Conservation (phyloP, 2,329 filamentous ascomycete genomes). For the Eutypella sp. region DNA sequence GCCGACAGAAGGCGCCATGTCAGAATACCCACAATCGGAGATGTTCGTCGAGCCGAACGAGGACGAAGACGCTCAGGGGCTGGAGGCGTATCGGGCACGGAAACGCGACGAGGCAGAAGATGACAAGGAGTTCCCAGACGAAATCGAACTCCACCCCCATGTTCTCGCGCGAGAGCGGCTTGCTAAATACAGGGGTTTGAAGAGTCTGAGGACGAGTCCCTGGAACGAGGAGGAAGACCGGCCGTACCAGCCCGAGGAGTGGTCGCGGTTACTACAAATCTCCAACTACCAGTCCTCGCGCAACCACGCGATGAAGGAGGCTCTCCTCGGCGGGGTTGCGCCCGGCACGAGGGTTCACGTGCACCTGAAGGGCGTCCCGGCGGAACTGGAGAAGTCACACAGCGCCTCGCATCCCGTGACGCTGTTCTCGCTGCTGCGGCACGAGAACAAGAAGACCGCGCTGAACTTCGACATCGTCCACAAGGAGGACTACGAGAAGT, state of each 20-base stretch:
- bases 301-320: slow-evolving; percentile 72
- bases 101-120: slow-evolving; percentile 80
- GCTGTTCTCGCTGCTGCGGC: slow-evolving; percentile 81
- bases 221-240: slow-evolving; percentile 90
- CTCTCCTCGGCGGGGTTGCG: slow-evolving; percentile 79
- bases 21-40: slow-evolving; percentile 91
- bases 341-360: slow-evolving; percentile 80
- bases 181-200: slow-evolving; percentile 82
- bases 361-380: slow-evolving; percentile 55
- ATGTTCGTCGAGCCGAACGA: slow-evolving; percentile 85
- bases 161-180: slow-evolving; percentile 82
- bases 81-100: slow-evolving; percentile 74
- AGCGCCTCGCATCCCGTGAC: slow-evolving; percentile 58
- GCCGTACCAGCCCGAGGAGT: slow-evolving; percentile 83
- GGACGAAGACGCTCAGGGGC: slow-evolving; percentile 68
- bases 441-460: slow-evolving; percentile 90
- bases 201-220: slow-evolving; percentile 78
- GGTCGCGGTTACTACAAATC: slow-evolving; percentile 79
- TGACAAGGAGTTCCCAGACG: slow-evolving; percentile 92
- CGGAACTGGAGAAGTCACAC: slow-evolving; percentile 40
- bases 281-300: slow-evolving; percentile 85
- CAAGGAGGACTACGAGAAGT: slow-evolving; percentile 66
- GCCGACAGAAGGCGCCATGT: slow-evolving; percentile 72
- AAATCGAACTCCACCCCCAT: slow-evolving; percentile 88
- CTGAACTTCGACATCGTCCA: slow-evolving; percentile 88